These are phyloP conservation scores for Amphirosellinia nigrospora DNA, from an alignment of 495 filamentous ascomycete genomes.

Conservation along the genomic window DNA sequence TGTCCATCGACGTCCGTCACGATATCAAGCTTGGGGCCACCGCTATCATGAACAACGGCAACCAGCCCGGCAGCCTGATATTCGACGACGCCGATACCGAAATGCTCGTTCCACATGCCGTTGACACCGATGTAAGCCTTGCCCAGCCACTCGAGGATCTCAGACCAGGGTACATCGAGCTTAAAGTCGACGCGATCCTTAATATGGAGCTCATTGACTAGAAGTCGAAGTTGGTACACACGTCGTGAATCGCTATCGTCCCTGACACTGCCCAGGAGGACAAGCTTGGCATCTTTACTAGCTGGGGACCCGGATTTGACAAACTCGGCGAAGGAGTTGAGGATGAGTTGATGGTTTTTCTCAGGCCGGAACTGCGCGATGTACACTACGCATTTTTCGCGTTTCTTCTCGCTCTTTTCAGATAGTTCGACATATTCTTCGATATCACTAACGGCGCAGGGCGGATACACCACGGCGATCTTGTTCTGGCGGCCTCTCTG, in stretches of 20 bases:
- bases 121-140: conserved; percentile 84
- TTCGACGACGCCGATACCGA: conserved; percentile 97
- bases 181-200: conserved; percentile 84
- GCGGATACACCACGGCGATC: conserved; percentile 83
- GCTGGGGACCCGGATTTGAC: conserved; percentile 49
- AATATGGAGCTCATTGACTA: conserved; percentile 86
- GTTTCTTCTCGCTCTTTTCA: conserved; percentile 65
- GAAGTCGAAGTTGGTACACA: conserved; percentile 87
- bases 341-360: conserved; percentile 88
- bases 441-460: conserved; percentile 85
- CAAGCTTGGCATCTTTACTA: conserved; percentile 65
- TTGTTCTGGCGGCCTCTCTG: conserved; percentile 47
- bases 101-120: conserved; percentile 99
- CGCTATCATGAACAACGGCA: conserved; percentile 87
- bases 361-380: conserved; percentile 97
- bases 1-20: conserved; percentile 78
- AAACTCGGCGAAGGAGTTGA: conserved; percentile 83
- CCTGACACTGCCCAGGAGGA: conserved; percentile 87
- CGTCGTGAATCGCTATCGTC: conserved; percentile 82
- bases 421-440: conserved; percentile 72
- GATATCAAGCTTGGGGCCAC: conserved; percentile 92
- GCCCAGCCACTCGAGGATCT: conserved; percentile 78
- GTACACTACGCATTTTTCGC: conserved; percentile 78
- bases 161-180: conserved; percentile 84
- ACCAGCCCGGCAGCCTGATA: conserved; percentile 96